These are phyloP conservation scores for Uronychia setigera DNA, from an alignment of 73 alveolate genomes.

Conservation along the genomic window DNA sequence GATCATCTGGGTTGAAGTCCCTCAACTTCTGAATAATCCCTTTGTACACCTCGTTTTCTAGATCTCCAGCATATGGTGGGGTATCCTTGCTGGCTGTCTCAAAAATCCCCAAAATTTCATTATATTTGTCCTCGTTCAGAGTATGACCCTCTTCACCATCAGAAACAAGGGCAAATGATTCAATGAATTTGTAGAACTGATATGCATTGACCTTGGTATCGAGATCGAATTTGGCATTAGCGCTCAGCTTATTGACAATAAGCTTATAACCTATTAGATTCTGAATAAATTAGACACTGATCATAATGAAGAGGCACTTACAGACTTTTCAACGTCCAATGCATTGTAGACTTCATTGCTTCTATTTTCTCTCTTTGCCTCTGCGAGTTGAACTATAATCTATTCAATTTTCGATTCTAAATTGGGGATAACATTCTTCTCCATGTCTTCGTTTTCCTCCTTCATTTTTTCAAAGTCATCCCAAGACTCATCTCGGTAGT, in stretches of 20 bases:
- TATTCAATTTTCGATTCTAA: constrained; percentile 25
- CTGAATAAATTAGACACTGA: neutral
- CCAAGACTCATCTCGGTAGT: constrained; percentile 63
- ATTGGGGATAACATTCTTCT: constrained; percentile 23
- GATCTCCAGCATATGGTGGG: constrained; percentile 70
- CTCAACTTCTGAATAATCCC: neutral
- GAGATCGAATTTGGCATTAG: constrained; percentile 63
- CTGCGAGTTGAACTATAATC: constrained; percentile 15
- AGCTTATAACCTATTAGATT: constrained; percentile 36
- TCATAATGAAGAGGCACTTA: neutral
- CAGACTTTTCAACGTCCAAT: constrained; percentile 47
- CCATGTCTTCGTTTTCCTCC: constrained; percentile 38
- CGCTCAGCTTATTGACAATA: constrained; percentile 56
- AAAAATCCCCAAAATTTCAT: constrained; percentile 15
- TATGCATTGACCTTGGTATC: constrained; percentile 51
- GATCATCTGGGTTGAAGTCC: constrained; percentile 6
- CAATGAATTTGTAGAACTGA: constrained; percentile 13
- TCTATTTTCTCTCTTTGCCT: constrained; percentile 13
- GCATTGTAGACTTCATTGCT: constrained; percentile 23
- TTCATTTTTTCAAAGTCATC: constrained; percentile 53
- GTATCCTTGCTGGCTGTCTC: constrained; percentile 46
- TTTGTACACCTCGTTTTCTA: constrained; percentile 53
- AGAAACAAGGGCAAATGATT: neutral
- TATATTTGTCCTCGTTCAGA: constrained; percentile 23
- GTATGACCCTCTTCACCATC: constrained; percentile 13